Evolutionary conservation across 202 grass and related monocot genomes (phyloP).

Genomic region (Setaria viridis): DNA sequence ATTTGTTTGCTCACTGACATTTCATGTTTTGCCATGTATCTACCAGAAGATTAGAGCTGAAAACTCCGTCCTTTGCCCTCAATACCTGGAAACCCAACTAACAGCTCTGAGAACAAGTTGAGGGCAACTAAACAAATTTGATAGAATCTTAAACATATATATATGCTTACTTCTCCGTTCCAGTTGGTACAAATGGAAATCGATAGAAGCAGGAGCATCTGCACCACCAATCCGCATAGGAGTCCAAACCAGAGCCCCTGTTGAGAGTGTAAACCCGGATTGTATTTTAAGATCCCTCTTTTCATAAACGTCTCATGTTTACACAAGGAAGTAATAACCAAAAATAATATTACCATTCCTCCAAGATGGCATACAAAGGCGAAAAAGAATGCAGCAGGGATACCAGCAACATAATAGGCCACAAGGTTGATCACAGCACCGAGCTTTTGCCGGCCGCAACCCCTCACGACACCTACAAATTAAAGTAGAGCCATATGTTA

Average conservation of each 20-base stretch:
- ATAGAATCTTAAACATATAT: not conserved
- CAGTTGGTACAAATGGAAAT: constrained; percentile 47
- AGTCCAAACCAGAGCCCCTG: constrained; percentile 77
- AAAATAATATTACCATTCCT: constrained; percentile 47
- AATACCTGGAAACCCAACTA: constrained; percentile 34
- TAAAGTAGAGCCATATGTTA: not conserved
- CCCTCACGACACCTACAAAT: constrained; percentile 47
- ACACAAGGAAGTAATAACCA: not conserved
- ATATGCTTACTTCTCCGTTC: constrained; percentile 54
- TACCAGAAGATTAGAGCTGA: constrained; percentile 26
- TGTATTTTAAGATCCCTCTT: no score
- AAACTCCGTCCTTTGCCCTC: constrained; percentile 58
- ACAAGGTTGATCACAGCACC: constrained; percentile 63
- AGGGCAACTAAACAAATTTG: not conserved
- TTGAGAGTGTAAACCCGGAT: not conserved
- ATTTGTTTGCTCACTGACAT: not conserved
- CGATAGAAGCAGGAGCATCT: constrained; percentile 51
- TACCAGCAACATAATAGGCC: constrained; percentile 53
- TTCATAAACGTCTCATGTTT: no score
- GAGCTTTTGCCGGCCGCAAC: constrained; percentile 65
- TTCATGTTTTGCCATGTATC: not conserved
- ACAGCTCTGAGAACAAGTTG: not conserved
- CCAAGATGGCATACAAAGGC: constrained; percentile 56
- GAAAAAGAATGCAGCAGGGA: constrained; percentile 39
- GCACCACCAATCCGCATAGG: constrained; percentile 52